Base-by-base conservation (phyloP, 1,284 basidiomycete species). In the Pulveroboletus ridleyi region DNA sequence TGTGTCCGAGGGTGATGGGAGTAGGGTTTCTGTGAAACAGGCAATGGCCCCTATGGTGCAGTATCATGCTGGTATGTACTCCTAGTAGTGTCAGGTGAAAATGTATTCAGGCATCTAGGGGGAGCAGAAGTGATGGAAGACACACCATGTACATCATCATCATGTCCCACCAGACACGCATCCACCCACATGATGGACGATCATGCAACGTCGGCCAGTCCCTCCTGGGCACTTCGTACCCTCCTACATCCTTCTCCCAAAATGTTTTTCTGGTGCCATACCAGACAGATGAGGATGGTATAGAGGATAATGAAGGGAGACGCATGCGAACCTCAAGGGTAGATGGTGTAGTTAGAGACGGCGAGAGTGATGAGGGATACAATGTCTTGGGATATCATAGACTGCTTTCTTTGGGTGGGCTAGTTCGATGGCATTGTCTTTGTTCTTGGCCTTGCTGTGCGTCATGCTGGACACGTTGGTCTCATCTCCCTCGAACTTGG, bases 121-220 rank as follows among this genome's bases (percentile, higher is more conserved):
- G 25, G 55, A 57, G 8, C n/a, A 6, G 42, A 44, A 25, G 15
- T 64, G 57, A 22, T 17, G 53, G 69, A 84, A 66, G 69, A 92
- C 59, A n/a, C 6, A 74, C 92, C 70, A 92, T 72, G 70, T 94
- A 94, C 5, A 90, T 69, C 0, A 88, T 91, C 61, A 83, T 70
- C 5, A 79, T 72, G 18, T 90, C 84, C 91, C 91, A 92, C 25
- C 86, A 81, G 20, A 73, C 72, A 64, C 81, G 80, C 22, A 80
- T 78, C 63, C 75, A 80, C 41, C 74, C 72, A 52, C 73, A 71
- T 17, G 75, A 71, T 22, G 72, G 66, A 22, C 72, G 67, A 44
- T 64, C 49, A 22, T 47, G 64, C 22, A 79, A 60, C 9, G 69
- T 72, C 4, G 67, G 62, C 79, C 82, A 83, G 63, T 84, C 81